These are phyloP conservation scores for Penicillium sp. DNA, from an alignment of 2,329 filamentous ascomycete species.

Conservation along the genomic window DNA sequence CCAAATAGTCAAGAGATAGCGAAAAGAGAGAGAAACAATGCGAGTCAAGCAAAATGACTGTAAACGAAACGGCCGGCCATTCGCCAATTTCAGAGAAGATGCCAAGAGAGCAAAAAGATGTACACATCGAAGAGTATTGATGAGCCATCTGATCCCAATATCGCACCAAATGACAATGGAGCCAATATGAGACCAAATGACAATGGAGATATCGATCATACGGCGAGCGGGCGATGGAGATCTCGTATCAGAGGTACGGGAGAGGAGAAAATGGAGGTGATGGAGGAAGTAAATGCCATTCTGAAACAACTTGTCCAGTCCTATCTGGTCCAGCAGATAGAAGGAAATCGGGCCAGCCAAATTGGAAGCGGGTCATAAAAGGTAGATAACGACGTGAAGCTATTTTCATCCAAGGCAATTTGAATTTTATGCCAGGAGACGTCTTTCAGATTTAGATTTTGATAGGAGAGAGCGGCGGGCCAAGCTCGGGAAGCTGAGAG, in stretches of 20 bases:
- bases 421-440: background rate
- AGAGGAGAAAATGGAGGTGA: background rate
- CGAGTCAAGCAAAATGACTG: background rate
- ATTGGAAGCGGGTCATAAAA: background rate
- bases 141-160: slow-evolving; percentile 18
- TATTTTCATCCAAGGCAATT: background rate
- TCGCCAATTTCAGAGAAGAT: slow-evolving; percentile 8
- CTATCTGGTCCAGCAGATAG: slow-evolving; percentile 3
- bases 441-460: slow-evolving; percentile 38
- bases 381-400: background rate
- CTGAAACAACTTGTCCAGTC: background rate
- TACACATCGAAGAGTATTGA: slow-evolving; percentile 14
- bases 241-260: background rate
- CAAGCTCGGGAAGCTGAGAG: slow-evolving; percentile 42
- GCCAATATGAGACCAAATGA: background rate
- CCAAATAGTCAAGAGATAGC: background rate
- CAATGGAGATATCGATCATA: background rate
- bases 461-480: slow-evolving; percentile 42
- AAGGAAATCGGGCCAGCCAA: slow-evolving; percentile 17
- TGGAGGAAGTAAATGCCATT: background rate
- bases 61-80: slow-evolving; percentile 5
- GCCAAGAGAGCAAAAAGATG: slow-evolving; percentile 8
- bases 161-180: background rate
- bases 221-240: background rate
- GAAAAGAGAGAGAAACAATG: background rate